Conservation (phyloP, 2,329 filamentous ascomycete species). For the Endothia cerciana region DNA sequence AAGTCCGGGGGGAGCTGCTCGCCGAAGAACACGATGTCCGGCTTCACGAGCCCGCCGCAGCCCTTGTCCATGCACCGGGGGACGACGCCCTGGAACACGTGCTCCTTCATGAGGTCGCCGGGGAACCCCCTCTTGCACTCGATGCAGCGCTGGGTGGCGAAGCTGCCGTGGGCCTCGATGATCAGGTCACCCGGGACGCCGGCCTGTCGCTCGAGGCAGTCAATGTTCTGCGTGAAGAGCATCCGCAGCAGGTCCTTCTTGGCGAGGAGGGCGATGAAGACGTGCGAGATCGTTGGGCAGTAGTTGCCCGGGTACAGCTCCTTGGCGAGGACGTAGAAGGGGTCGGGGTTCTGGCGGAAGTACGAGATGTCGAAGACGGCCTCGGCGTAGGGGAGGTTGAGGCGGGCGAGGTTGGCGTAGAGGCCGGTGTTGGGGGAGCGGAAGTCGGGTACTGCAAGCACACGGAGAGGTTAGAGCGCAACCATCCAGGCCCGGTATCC, state of each 20-base stretch:
- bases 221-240: conserved; percentile 97
- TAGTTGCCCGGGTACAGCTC: conserved; percentile 92
- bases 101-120: conserved; percentile 71
- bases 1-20: conserved; percentile 65
- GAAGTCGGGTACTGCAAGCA: conserved; percentile 84
- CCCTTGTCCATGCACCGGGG: conserved; percentile 65
- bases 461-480: conserved; percentile 35
- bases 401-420: conserved; percentile 85
- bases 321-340: conserved; percentile 90
- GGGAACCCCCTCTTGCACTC: conserved; percentile 79
- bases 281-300: conserved; percentile 86
- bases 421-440: conserved; percentile 90
- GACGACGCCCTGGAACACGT: conserved; percentile 69
- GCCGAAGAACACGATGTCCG: conserved; percentile 94
- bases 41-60: conserved; percentile 85
- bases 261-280: conserved; percentile 82
- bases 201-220: conserved; percentile 87
- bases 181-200: conserved; percentile 82
- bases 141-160: conserved; percentile 88
- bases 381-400: conserved; percentile 87
- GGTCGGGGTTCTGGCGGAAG: conserved; percentile 81
- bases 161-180: conserved; percentile 93
- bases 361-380: conserved; percentile 93
- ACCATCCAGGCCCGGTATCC: not conserved
- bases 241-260: conserved; percentile 78